Conservation (phyloP, 164 flowering plant species). For the Aristolochia californica region DNA sequence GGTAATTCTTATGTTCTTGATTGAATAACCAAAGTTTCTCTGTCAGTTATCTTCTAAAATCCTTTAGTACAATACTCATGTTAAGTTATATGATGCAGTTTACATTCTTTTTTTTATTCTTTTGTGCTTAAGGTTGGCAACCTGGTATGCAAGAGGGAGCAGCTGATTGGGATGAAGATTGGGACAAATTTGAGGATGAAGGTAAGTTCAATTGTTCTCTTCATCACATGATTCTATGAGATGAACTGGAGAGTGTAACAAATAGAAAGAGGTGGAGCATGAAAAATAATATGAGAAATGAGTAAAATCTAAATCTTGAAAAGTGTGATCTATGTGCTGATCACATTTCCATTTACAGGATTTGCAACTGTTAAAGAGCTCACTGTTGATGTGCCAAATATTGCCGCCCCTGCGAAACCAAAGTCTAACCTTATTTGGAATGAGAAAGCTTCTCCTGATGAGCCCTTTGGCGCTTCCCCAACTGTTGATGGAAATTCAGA, state of each 20-base stretch:
- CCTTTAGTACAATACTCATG: not conserved
- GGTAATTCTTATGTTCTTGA: not conserved
- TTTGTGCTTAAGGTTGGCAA: constrained; percentile 11
- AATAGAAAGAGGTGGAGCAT: not conserved
- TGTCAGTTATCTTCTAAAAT: not conserved
- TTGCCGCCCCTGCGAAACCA: constrained; percentile 62
- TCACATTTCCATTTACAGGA: constrained; percentile 28
- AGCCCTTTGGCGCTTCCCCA: constrained; percentile 16
- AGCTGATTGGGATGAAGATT: constrained; percentile 94
- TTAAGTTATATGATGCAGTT: not conserved
- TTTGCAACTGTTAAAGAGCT: constrained; percentile 77
- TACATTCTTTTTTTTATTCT: not conserved
- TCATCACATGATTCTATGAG: too few species aligned
- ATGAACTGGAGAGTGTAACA: not conserved
- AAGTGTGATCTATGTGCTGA: not conserved
- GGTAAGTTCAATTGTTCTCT: constrained; percentile 2
- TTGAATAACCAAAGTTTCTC: not conserved
- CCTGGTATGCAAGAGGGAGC: constrained; percentile 81
- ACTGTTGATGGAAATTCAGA: constrained; percentile 36
- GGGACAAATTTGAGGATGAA: constrained; percentile 89
- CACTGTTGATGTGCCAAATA: constrained; percentile 78
- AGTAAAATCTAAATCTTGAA: too few species aligned
- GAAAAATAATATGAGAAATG: too few species aligned
- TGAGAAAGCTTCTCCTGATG: constrained; percentile 23
- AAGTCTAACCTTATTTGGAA: constrained; percentile 26